These are phyloP conservation scores for Phytophthora pseudosyringae DNA, from an alignment of 352 stramenopile genomes.

Conservation along the genomic window DNA sequence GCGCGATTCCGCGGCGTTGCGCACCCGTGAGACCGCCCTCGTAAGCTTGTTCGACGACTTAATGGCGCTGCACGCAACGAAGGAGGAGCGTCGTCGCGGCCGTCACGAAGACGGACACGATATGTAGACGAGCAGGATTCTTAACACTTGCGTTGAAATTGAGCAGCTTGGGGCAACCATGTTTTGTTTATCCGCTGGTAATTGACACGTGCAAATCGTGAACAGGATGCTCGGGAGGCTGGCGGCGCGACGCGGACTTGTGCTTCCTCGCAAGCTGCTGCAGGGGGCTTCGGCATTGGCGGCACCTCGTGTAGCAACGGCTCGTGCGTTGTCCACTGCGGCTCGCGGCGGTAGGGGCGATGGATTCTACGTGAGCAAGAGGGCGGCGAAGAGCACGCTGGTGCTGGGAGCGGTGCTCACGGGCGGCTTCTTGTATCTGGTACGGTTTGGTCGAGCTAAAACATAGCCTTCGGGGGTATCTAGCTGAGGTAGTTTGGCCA, in stretches of 20 bases:
- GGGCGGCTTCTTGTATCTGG: constrained; percentile 25
- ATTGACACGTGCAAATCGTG: constrained; percentile 3
- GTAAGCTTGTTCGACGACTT: constrained; percentile 16
- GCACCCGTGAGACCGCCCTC: background rate
- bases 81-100: constrained; percentile 4
- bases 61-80: constrained; percentile 7
- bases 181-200: background rate
- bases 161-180: background rate
- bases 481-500: too few relatives aligned
- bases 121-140: background rate
- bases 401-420: constrained; percentile 19
- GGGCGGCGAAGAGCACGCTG: constrained; percentile 20
- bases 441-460: background rate
- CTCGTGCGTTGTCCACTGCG: constrained; percentile 16
- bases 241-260: constrained; percentile 1
- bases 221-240: constrained; percentile 19
- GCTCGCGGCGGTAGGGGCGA: constrained; percentile 5
- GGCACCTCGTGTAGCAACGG: background rate
- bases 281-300: background rate
- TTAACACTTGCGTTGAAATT: background rate
- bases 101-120: too few relatives aligned
- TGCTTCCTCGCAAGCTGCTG: constrained; percentile 5
- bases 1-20: constrained; percentile 3
- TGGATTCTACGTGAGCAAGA: constrained; percentile 31
- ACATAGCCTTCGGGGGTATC: background rate